Evolutionary conservation across 148 eudicot species (phyloP), one percentile per base, ranked within the genome.

Genomic region (Rhododendron vialii): DNA sequence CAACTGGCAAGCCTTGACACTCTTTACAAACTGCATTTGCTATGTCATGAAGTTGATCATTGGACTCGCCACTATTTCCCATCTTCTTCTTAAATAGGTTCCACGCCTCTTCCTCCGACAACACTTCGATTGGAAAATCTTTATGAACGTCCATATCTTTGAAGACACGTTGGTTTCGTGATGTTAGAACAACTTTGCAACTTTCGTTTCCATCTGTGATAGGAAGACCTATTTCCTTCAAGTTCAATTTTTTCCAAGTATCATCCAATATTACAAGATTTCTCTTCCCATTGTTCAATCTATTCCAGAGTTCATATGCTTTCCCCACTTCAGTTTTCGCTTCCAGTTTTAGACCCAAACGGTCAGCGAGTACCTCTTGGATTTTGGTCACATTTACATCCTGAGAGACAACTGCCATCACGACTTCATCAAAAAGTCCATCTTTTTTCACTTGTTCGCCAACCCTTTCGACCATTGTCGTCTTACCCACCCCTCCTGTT

Each of bases 191-290:
- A 41, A 88, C 81, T 50, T 82, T 88, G 82, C 80, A 85, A 30
- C 83, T 80, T 15, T 53, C 30, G 7, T 51, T 9, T 4, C 55
- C 35, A 0, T 28, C 61, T 12, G 26, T 38, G 0, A 10, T n/a
- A 30, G 85, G 85, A 80, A 85, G 67, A 76, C 90, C 43, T 13
- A 88, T 33, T 12, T 79, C 9, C 11, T 71, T 87, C 88, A 59
- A 59, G n/a, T 59, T 5, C 0, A 59, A 4, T 20, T 59, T 0
- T 59, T 20, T 5, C 65, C 65, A 88, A 38, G 43, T 17, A 53
- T 88, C 90, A 83, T 85, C 88, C 10, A 86, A 20, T 57, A 86
- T 82, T 35, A 86, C 74, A 0, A 86, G 85, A 57, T 24, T 41
- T 24, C 33, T 75, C 22, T 33, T 83, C 26, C 57, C 26, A 24